Base-by-base conservation (phyloP, 1,284 basidiomycete genomes). In the Heimioporus punctisporus region DNA sequence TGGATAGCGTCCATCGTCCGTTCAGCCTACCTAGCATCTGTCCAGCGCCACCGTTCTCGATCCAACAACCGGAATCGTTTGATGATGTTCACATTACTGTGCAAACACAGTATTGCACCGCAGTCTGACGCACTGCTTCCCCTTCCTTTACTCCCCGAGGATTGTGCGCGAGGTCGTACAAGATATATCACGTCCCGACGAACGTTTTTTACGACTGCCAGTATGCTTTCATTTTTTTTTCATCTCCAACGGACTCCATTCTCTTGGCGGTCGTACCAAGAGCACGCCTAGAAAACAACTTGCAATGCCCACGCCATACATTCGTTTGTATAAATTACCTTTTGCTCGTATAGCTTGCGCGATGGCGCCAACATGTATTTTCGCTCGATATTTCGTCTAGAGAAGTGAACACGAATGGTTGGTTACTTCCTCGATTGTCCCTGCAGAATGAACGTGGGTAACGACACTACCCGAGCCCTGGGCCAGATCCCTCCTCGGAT, bases 131-230 rank as follows among this genome's bases (percentile, higher is more conserved):
- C 23, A 37, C 9, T 49, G 8, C 17, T 45, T 24, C 39, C 17
- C 3, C 7, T 17, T 39, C 40, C 40, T 51, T 21, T 5, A 17
- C 17, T 51, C 12, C 6, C 31, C 27, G 6, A 5, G n/a, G 14
- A 21, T 24, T 52, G 54, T 62, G 64, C 43, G 53, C 63, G 19
- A 54, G 52, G 47, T 39, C 56, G 55, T 61, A 66, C 52, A 46
- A 31, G 48, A 41, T 37, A 43, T 41, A n/a, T 46, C 14, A 59
- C 43, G 50, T 56, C 52, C 10, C 28, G 7, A 63, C 44, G 54
- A 52, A 60, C 50, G 37, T 55, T 51, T 66, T 41, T n/a, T n/a
- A n/a, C n/a, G n/a, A n/a, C n/a, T n/a, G n/a, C n/a, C 9, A 64
- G 17, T 47, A 55, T 46, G 26, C 31, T 21, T 19, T 34, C 31